Percentiles rank a stretch among this genome's conserved stretches.
Evolutionary conservation across 768 basidiomycete species (phyloP).

Genomic region (Leucogyrophana mollusca): DNA sequence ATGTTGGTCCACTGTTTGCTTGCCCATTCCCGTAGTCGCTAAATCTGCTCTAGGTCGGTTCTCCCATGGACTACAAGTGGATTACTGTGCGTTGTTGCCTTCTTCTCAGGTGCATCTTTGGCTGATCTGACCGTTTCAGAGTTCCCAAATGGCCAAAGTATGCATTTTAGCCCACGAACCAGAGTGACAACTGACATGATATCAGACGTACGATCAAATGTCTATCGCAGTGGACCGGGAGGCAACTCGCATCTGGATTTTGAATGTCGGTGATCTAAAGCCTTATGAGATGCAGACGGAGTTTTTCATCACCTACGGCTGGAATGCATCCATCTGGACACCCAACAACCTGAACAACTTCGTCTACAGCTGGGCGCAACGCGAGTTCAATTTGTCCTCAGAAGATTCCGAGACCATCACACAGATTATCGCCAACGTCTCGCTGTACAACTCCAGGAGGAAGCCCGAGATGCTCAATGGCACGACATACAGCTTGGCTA

Average conservation of each 20-base stretch:
- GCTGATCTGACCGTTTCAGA: conserved; percentile 29
- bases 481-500: conserved; percentile 60
- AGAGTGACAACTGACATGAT: not conserved
- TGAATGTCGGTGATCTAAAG: conserved; percentile 78
- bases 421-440: conserved; percentile 54
- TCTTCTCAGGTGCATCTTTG: not conserved
- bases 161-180: not conserved
- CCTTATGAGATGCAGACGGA: conserved; percentile 71
- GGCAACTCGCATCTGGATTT: conserved; percentile 61
- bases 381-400: conserved; percentile 55
- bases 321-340: conserved; percentile 57
- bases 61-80: conserved; percentile 71
- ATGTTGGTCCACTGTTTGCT: conserved; percentile 6
- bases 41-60: conserved; percentile 46
- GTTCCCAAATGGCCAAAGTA: conserved; percentile 53
- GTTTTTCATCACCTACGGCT: conserved; percentile 65
- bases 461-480: conserved; percentile 67
- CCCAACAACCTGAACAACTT: conserved; percentile 52
- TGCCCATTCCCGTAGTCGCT: not conserved
- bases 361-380: conserved; percentile 57
- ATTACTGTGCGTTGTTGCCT: conserved; percentile 43
- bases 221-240: conserved; percentile 59
- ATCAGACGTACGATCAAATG: conserved; percentile 65
- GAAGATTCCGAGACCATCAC: conserved; percentile 42
- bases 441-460: conserved; percentile 54